phyloP scores from a whole-genome alignment of 75 land plant species.

The Adiantum capillusveneris region DNA sequence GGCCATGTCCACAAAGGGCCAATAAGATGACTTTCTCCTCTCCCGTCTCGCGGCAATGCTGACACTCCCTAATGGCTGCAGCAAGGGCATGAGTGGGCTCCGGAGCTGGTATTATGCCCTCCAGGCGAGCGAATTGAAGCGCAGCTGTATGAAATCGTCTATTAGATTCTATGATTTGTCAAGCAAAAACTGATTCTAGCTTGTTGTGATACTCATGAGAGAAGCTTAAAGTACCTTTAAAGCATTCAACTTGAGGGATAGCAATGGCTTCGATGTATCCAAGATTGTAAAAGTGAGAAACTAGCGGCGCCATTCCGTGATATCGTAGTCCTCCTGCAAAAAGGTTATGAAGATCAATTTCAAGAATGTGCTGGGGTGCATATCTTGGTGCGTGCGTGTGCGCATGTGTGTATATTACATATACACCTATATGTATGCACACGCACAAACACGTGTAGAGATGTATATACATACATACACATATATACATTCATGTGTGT shows the following conservation, averaged over 20 bases:
- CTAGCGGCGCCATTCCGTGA: conserved; percentile 94
- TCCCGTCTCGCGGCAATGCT: conserved; percentile 68
- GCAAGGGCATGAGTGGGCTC: conserved; percentile 96
- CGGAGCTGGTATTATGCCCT: conserved; percentile 87
- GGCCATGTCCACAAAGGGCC: conserved; percentile 95
- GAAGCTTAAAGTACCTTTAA: conserved; percentile 42
- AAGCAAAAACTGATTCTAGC: neutral
- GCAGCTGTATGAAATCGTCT: conserved; percentile 76
- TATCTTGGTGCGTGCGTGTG: too few relatives aligned
- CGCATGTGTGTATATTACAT: too few relatives aligned
- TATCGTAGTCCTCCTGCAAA: conserved; percentile 76
- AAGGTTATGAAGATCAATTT: too few relatives aligned
- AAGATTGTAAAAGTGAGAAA: conserved; percentile 80
- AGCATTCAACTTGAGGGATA: conserved; percentile 82
- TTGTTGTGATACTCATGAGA: neutral
- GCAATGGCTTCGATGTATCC: conserved; percentile 84
- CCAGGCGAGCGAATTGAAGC: conserved; percentile 70
- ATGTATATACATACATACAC: too few relatives aligned
- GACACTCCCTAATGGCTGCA: conserved; percentile 83
- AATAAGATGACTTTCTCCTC: conserved; percentile 73
- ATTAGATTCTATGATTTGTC: neutral
- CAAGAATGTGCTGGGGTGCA: too few relatives aligned
- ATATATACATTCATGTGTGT: too few relatives aligned
- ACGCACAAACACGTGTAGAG: too few relatives aligned
- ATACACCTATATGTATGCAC: too few relatives aligned